phyloP scores from a whole-genome alignment of 208 protist genomes.

The Acanthamoeba sp. region DNA sequence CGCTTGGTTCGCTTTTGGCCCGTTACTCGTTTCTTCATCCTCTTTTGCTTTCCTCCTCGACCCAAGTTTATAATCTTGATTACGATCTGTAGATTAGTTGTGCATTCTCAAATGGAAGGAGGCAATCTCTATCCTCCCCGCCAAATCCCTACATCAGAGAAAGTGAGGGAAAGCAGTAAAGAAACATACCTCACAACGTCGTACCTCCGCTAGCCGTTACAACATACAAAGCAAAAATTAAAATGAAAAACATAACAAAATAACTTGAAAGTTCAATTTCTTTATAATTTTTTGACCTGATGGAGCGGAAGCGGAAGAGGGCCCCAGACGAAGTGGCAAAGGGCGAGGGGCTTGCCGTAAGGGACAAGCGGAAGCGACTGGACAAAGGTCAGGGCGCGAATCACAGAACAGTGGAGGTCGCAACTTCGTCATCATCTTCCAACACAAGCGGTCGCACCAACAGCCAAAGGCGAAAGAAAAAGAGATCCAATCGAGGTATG shows the following conservation, averaged over 20 bases:
- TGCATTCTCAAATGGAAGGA: not conserved
- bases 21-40: not conserved
- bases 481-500: slow-evolving; percentile 31
- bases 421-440: not conserved
- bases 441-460: not conserved
- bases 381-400: not conserved
- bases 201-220: not conserved
- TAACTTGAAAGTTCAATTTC: not conserved
- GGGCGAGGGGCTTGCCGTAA: not conserved
- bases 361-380: not conserved
- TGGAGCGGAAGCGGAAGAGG: slow-evolving; percentile 6
- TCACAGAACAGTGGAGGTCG: no score
- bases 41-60: no score
- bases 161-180: not conserved
- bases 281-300: not conserved
- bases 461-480: slow-evolving; percentile 36
- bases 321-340: not conserved
- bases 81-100: no score
- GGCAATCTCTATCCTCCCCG: no score
- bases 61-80: no score
- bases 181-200: no score
- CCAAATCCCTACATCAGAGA: not conserved
- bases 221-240: not conserved
- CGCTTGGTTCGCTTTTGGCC: not conserved
- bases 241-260: not conserved